Evolutionary conservation across 371 early-diverging fungal species (phyloP).

Genomic region (Mortierella sp.): DNA sequence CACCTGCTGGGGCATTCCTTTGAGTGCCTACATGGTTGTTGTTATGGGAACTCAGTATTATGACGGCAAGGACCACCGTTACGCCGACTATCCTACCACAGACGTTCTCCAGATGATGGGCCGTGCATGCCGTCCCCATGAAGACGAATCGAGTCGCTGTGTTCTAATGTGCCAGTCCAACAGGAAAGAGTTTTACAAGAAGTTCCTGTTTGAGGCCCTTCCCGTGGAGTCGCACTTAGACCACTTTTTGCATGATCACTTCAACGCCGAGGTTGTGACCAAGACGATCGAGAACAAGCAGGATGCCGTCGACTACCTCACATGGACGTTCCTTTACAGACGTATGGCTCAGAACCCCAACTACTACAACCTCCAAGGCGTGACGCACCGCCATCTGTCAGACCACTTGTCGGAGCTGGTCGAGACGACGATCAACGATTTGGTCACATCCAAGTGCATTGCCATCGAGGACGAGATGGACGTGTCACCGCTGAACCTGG

Average conservation of each 20-base stretch:
- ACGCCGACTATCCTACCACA: slow-evolving; percentile 94
- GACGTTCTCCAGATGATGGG: slow-evolving; percentile 98
- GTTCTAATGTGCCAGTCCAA: slow-evolving; percentile 94
- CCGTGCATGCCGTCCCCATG: slow-evolving; percentile 80
- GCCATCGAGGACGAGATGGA: slow-evolving; percentile 87
- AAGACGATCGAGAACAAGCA: slow-evolving; percentile 96
- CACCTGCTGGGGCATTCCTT: slow-evolving; percentile 90
- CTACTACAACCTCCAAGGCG: slow-evolving; percentile 93
- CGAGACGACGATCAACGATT: slow-evolving; percentile 88
- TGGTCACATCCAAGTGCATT: slow-evolving; percentile 92
- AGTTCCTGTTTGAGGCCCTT: slow-evolving; percentile 94
- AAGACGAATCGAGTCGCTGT: slow-evolving; percentile 83
- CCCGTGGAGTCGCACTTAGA: slow-evolving; percentile 96
- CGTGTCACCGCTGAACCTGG: slow-evolving; percentile 90
- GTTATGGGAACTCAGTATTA: slow-evolving; percentile 98
- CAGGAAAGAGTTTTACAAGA: slow-evolving; percentile 97
- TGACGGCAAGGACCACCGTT: slow-evolving; percentile 94
- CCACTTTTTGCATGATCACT: slow-evolving; percentile 90
- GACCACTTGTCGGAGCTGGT: slow-evolving; percentile 96
- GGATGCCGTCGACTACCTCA: slow-evolving; percentile 98
- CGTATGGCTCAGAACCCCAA: slow-evolving; percentile 96
- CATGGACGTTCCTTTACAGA: slow-evolving; percentile 97
- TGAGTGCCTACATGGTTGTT: slow-evolving; percentile 87
- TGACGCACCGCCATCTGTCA: slow-evolving; percentile 88
- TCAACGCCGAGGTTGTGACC: slow-evolving; percentile 96